Evolutionary conservation across 2,329 filamentous ascomycete species (phyloP), one percentile per base, ranked within the genome.

Genomic region (Monosporascus sp.): DNA sequence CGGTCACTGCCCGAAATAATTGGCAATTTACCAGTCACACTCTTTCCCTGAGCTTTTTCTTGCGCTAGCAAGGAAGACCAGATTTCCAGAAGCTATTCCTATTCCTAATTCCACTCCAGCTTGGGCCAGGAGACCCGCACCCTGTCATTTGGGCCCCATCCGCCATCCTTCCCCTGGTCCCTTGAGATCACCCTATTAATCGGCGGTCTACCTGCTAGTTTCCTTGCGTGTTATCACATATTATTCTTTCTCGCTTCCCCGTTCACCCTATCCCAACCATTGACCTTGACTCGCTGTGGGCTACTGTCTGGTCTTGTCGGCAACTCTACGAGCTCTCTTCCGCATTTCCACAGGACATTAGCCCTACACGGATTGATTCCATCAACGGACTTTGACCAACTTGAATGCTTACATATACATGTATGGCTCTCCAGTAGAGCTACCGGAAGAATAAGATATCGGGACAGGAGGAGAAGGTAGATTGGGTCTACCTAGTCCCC

Each of bases 351-450:
- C 43, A 58, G 54, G 44, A 52, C 45, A 47, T 56, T 18, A 52
- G 52, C 49, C 49, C 56, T 45, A 63, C 50, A 59, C 22, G 18
- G n/a, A 18, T 43, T 48, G 6, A 50, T 46, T 47, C 31, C 43
- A 50, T 54, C 44, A 52, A 48, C 55, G 52, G 55, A 55, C 48
- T 20, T 47, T 35, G 14, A 50, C 46, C 46, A 24, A 53, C 51
- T 58, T 73, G 70, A 66, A 74, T 74, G 71, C 64, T 59, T 65
- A 61, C 60, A 56, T 63, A 67, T 62, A 57, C 49, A 57, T 59
- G 54, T 50, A 59, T 61, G 65, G 71, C 71, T 73, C 72, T 72
- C 58, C 49, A 51, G 62, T 58, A 70, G 70, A 72, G 71, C 71
- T 66, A 58, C 47, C 56, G 50, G 51, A 55, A 51, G 56, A 61